A percentile compares a stretch with the other conserved stretches of the same genome.
Conservation (phyloP, 1,284 basidiomycete genomes). For the Ustilago xerochloae region DNA sequence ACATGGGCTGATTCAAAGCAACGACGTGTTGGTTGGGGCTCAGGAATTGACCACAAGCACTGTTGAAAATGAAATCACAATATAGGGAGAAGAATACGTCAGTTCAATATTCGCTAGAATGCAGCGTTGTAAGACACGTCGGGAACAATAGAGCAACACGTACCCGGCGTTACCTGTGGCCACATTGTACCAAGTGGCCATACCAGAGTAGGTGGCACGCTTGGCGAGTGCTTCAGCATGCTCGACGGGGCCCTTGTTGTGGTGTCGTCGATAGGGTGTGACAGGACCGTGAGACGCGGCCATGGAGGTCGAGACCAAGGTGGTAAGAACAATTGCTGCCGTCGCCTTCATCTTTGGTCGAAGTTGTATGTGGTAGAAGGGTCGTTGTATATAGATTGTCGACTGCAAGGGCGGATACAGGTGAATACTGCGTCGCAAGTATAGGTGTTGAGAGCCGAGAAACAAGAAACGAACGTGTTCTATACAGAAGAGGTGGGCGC, state of each 20-base stretch:
- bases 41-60: constrained; percentile 57
- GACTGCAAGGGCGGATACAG: background rate
- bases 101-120: background rate
- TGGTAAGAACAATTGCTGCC: constrained; percentile 29
- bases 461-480: constrained; percentile 26
- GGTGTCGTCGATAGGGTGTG: constrained; percentile 29
- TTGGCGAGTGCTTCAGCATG: constrained; percentile 38
- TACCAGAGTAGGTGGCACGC: constrained; percentile 49
- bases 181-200: constrained; percentile 61
- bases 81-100: background rate
- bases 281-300: constrained; percentile 27
- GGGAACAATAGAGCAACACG: constrained; percentile 1
- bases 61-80: constrained; percentile 9
- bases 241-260: constrained; percentile 24
- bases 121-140: background rate
- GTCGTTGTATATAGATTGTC: background rate
- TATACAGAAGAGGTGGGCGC: constrained; percentile 4
- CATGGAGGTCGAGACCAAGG: constrained; percentile 31
- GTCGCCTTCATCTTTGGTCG: constrained; percentile 39
- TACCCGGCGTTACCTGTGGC: constrained; percentile 59
- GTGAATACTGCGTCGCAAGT: constrained; percentile 7
- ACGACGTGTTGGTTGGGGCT: constrained; percentile 53
- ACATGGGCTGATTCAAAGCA: constrained; percentile 62
- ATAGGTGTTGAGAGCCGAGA: constrained; percentile 9
- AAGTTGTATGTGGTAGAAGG: background rate